A percentile compares a stretch with the other conserved stretches of the same genome.
These are phyloP conservation scores for Dactylellina parvicollis DNA, from an alignment of 2,329 filamentous ascomycete genomes.

Conservation along the genomic window DNA sequence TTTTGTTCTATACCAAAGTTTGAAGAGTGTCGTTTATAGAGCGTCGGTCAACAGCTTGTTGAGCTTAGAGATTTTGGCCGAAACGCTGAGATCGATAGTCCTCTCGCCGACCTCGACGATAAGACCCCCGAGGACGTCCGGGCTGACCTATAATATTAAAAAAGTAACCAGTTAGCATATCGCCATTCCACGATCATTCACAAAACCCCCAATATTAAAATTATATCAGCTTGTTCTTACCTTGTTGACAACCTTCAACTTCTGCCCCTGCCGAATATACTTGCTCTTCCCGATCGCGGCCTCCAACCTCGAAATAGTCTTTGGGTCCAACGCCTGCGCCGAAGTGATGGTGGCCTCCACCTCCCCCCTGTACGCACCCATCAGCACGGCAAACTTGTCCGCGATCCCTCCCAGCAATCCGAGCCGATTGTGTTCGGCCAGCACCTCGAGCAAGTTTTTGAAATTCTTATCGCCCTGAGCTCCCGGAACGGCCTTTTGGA, in stretches of 20 bases:
- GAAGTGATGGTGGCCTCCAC: constrained; percentile 91
- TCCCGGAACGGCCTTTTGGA: constrained; percentile 79
- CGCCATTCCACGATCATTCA: not conserved
- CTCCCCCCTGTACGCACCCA: constrained; percentile 90
- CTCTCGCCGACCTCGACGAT: constrained; percentile 97
- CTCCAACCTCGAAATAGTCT: constrained; percentile 86
- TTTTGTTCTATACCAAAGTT: not conserved
- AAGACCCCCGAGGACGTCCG: constrained; percentile 91
- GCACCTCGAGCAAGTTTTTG: constrained; percentile 89
- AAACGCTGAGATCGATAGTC: constrained; percentile 97
- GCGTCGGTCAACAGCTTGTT: constrained; percentile 98
- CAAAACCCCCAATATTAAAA: not conserved
- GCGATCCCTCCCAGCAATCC: constrained; percentile 81
- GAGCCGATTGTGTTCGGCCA: constrained; percentile 97
- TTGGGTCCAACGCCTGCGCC: constrained; percentile 88
- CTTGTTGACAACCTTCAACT: constrained; percentile 95
- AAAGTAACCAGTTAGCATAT: not conserved
- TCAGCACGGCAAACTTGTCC: constrained; percentile 86
- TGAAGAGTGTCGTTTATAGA: constrained; percentile 73
- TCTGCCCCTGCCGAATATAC: constrained; percentile 90
- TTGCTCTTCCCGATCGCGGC: constrained; percentile 85
- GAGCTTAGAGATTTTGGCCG: constrained; percentile 93
- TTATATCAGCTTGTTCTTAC: constrained; percentile 64
- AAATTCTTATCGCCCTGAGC: constrained; percentile 75
- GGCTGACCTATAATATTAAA: constrained; percentile 75